phyloP scores from a whole-genome alignment of 169 alveolate species.

The Amoebophrya sp. region DNA sequence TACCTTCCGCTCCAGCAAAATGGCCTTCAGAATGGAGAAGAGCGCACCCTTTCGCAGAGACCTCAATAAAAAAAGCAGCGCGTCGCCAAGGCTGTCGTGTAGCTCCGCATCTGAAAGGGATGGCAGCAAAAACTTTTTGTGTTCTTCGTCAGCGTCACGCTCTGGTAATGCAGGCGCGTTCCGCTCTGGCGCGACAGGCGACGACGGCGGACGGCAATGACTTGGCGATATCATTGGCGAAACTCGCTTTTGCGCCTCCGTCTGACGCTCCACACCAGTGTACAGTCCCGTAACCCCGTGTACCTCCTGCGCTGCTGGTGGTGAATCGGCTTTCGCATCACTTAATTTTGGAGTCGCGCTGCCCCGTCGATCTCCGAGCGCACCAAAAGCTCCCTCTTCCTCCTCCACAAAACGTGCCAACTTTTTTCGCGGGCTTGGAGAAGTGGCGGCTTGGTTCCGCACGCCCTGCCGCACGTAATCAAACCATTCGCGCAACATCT shows the following conservation, averaged over 20 bases:
- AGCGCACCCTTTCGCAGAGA: not conserved
- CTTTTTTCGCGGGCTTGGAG: no score
- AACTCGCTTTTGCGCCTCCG: no score
- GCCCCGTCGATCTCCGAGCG: not conserved
- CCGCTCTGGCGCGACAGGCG: not conserved
- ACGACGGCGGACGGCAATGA: not conserved
- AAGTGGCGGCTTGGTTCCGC: not conserved
- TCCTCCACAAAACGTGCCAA: no score
- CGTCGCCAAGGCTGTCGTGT: not conserved
- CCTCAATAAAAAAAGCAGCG: not conserved
- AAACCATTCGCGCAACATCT: not conserved
- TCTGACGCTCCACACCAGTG: no score
- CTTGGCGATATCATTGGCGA: not conserved
- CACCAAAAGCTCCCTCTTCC: not conserved
- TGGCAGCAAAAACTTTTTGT: not conserved
- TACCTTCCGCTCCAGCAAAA: not conserved
- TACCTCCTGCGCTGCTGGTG: no score
- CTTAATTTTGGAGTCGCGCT: no score
- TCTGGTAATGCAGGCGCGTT: not conserved
- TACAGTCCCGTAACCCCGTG: no score
- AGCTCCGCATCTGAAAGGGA: not conserved
- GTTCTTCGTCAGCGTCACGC: not conserved
- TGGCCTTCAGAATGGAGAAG: not conserved
- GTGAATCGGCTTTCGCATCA: no score
- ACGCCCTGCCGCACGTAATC: slow-evolving; percentile 11